Percentiles rank a stretch among this genome's conserved stretches.
phyloP scores from a whole-genome alignment of 805 yeast genomes.

The Blastobotrys parvus region DNA sequence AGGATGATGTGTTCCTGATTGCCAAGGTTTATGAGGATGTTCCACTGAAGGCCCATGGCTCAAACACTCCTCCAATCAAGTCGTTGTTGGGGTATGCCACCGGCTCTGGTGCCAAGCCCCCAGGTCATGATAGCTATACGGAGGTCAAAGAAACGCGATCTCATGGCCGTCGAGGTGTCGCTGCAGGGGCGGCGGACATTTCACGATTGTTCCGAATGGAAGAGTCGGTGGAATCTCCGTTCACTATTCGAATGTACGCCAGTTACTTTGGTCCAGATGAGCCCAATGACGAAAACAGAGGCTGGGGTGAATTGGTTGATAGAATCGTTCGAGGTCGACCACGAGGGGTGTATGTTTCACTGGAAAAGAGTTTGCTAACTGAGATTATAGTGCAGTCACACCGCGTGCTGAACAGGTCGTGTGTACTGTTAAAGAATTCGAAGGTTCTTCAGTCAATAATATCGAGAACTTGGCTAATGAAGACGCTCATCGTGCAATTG shows the following conservation, averaged over 20 bases:
- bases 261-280: conserved; percentile 46
- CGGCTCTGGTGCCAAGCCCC: conserved; percentile 7
- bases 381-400: conserved; percentile 43
- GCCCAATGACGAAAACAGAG: conserved; percentile 44
- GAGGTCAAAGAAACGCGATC: too few species aligned
- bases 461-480: conserved; percentile 29
- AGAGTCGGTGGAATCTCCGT: conserved; percentile 58
- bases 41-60: conserved; percentile 31
- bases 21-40: conserved; percentile 69
- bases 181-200: conserved; percentile 83
- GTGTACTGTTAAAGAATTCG: conserved; percentile 66
- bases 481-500: conserved; percentile 42
- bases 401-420: conserved; percentile 69
- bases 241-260: conserved; percentile 62
- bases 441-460: conserved; percentile 28
- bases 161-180: conserved; percentile 63
- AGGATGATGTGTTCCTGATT: conserved; percentile 63
- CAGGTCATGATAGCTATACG: too few species aligned
- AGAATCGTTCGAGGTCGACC: conserved; percentile 68
- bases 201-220: conserved; percentile 65
- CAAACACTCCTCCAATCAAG: conserved; percentile 6
- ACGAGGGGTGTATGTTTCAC: conserved; percentile 39
- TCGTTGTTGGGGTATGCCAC: conserved; percentile 2
- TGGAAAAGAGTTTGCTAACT: background rate
- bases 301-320: conserved; percentile 85